Evolutionary conservation across 164 flowering plant genomes (phyloP), one percentile per base, ranked within the genome.

Genomic region (Santalum album): DNA sequence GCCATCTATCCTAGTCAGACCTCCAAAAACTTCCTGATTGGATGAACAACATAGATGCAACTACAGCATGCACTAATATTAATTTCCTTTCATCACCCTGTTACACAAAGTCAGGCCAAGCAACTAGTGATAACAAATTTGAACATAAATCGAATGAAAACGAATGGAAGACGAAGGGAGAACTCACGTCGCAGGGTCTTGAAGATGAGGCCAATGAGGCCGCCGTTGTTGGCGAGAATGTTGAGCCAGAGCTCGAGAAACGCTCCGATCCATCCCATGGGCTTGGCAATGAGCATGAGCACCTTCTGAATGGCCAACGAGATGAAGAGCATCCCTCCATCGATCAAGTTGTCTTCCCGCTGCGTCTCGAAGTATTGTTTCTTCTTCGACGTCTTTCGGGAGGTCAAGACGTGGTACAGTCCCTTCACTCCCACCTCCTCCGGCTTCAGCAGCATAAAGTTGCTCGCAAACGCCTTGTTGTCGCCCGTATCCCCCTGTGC

Each of bases 211-310:
- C 21, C 2, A 12, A 18, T 6, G 21, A 42, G 10, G 45, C 45
- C 45, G 45, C 45, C 21, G 45, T 42, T 42, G 45, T 42, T 42
- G 45, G 20, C 17, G 45, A 42, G 45, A 18, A 42, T 20, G 45
- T 42, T 42, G 21, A 42, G 45, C 7, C 21, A 7, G 1, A 18
- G 2, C 20, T 42, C 45, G 12, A 17, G 2, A 21, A 12, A 4
- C 5, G 1, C 19, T 20, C 45, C 45, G 1, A 17, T 9, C 21
- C 20, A 42, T 5, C 0, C 45, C 45, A 42, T 17, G 45, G 45
- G 45, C 45, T n/a, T 18, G 45, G 45, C 5, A 5, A 42, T 5
- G 9, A 42, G 11, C 7, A 17, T 6, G 21, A 42, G 45, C 45
- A 42, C 21, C 45, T 42, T 42, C 45, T 42, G 45, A 1, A 42